Evolutionary conservation across 352 stramenopile genomes (phyloP).

Genomic region (Globisporangium nodosum): DNA sequence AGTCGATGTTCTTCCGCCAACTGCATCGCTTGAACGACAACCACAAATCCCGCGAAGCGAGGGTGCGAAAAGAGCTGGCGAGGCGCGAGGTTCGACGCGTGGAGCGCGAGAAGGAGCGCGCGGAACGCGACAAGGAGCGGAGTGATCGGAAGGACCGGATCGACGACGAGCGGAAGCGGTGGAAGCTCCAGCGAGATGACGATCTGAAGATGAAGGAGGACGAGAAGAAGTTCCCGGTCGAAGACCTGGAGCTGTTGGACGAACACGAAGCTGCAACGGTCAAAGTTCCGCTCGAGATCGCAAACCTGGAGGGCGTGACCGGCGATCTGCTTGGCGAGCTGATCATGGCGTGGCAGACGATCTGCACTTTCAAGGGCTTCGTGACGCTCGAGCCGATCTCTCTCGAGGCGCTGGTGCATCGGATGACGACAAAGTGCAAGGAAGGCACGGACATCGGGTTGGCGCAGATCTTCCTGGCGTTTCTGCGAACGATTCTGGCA

Average conservation of each 20-base stretch:
- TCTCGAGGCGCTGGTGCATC: slow-evolving; percentile 51
- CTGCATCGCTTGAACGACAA: slow-evolving; percentile 68
- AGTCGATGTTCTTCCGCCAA: slow-evolving; percentile 86
- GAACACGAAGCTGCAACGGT: slow-evolving; percentile 25
- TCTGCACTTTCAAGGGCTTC: slow-evolving; percentile 71
- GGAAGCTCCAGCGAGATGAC: slow-evolving; percentile 54
- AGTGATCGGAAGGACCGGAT: slow-evolving; percentile 33
- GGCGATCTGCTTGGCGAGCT: slow-evolving; percentile 63
- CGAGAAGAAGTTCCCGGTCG: slow-evolving; percentile 61
- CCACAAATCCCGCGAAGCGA: slow-evolving; percentile 48
- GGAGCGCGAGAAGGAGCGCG: slow-evolving; percentile 51
- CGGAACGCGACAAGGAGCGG: slow-evolving; percentile 55
- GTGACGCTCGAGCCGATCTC: slow-evolving; percentile 53
- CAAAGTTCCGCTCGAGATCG: slow-evolving; percentile 28
- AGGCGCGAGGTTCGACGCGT: slow-evolving; percentile 55
- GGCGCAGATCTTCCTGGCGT: slow-evolving; percentile 66
- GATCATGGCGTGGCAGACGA: slow-evolving; percentile 76
- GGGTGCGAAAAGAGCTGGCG: slow-evolving; percentile 48
- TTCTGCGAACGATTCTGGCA: slow-evolving; percentile 60
- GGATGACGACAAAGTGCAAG: slow-evolving; percentile 39
- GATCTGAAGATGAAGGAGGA: slow-evolving; percentile 55
- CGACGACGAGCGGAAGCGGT: slow-evolving; percentile 40
- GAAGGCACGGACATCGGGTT: slow-evolving; percentile 41
- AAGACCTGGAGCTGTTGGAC: slow-evolving; percentile 59
- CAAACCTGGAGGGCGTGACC: slow-evolving; percentile 43